A percentile compares a stretch with the other conserved stretches of the same genome.
Evolutionary conservation across 1,139 yeast genomes (phyloP).

Genomic region (Maudiozyma humilis): DNA sequence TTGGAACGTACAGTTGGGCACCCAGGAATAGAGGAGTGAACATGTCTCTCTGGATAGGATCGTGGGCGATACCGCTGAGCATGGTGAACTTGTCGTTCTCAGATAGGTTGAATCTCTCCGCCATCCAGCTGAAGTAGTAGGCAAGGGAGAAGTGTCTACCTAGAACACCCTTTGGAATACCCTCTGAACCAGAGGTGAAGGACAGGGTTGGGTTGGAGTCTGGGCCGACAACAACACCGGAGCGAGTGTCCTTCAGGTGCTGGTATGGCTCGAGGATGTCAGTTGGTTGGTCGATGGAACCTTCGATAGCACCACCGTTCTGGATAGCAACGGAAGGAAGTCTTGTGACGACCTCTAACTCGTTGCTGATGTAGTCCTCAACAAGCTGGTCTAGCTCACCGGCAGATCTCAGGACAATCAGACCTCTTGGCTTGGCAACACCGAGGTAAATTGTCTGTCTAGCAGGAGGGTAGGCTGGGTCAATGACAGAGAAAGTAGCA

Average conservation of each 20-base stretch:
- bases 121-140: constrained; percentile 98
- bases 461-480: constrained; percentile 98
- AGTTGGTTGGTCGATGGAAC: constrained; percentile 38
- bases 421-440: constrained; percentile 88
- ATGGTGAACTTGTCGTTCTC: constrained; percentile 85
- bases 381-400: constrained; percentile 74
- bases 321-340: constrained; percentile 70
- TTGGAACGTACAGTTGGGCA: constrained; percentile 86
- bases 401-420: constrained; percentile 84
- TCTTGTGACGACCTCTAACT: constrained; percentile 61
- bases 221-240: constrained; percentile 95
- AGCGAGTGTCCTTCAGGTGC: constrained; percentile 43
- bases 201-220: constrained; percentile 94
- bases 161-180: constrained; percentile 95
- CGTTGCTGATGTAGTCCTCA: constrained; percentile 61
- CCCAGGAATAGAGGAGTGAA: constrained; percentile 95
- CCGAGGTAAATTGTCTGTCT: constrained; percentile 87
- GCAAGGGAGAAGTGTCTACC: constrained; percentile 97
- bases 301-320: constrained; percentile 68
- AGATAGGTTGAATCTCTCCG: constrained; percentile 67
- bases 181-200: constrained; percentile 97
- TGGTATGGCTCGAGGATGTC: constrained; percentile 49
- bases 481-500: constrained; percentile 95
- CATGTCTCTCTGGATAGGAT: constrained; percentile 98
- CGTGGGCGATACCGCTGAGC: constrained; percentile 98